Percentiles rank a stretch among this genome's conserved stretches.
Evolutionary conservation across 495 filamentous ascomycete species (phyloP).

Genomic region (Copromyces sp.): DNA sequence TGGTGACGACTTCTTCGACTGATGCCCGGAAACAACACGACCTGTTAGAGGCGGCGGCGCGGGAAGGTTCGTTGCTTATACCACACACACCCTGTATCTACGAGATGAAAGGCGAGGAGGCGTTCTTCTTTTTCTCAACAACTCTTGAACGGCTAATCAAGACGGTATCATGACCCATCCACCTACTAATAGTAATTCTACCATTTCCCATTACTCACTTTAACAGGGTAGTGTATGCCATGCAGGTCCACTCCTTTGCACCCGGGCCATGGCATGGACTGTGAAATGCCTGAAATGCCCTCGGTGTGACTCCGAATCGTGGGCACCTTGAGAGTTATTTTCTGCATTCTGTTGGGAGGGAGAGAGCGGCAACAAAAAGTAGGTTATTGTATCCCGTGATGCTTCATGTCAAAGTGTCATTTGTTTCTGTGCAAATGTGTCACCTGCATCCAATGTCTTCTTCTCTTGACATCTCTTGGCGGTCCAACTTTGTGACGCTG

Average conservation of each 20-base stretch:
- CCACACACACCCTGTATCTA: slow-evolving; percentile 28
- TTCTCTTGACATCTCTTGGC: neutral
- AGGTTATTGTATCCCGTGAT: neutral
- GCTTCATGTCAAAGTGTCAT: neutral
- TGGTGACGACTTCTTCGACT: slow-evolving; percentile 12
- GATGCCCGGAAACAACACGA: slow-evolving; percentile 5
- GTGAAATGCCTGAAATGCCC: neutral
- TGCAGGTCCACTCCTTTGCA: neutral
- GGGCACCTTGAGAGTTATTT: neutral
- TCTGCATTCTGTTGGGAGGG: neutral
- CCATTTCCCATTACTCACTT: neutral
- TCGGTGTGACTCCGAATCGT: neutral
- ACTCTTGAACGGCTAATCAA: slow-evolving; percentile 25
- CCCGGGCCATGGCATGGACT: neutral
- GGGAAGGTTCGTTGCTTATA: slow-evolving; percentile 1
- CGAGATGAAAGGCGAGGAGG: slow-evolving; percentile 24
- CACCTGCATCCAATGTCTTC: neutral
- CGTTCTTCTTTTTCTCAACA: slow-evolving; percentile 13
- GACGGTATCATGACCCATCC: slow-evolving; percentile 14
- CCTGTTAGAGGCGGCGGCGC: slow-evolving; percentile 11
- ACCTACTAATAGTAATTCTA: slow-evolving; percentile 2
- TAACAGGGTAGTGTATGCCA: neutral
- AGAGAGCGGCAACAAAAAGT: neutral
- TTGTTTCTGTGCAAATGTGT: neutral
- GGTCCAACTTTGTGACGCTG: neutral